Evolutionary conservation across 768 basidiomycete genomes (phyloP).

Genomic region (Termitomyces heimii): DNA sequence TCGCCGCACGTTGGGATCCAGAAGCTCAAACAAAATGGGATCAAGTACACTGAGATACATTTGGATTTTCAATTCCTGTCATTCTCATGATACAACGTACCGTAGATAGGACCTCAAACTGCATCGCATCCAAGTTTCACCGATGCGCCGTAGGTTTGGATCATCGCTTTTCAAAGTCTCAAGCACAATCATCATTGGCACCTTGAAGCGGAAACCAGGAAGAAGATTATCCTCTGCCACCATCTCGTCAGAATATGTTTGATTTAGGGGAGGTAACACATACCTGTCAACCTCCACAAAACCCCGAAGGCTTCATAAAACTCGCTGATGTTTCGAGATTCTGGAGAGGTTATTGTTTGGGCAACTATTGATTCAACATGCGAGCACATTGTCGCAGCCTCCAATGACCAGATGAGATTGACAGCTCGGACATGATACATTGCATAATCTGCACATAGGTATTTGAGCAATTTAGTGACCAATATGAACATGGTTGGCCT

Average conservation of each 20-base stretch:
- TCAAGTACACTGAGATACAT: conserved; percentile 66
- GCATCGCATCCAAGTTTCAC: conserved; percentile 97
- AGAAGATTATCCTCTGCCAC: conserved; percentile 67
- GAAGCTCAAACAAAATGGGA: conserved; percentile 72
- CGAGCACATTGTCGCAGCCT: conserved; percentile 45
- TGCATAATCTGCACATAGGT: conserved; percentile 59
- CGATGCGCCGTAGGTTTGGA: conserved; percentile 66
- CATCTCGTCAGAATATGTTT: not conserved
- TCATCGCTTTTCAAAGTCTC: conserved; percentile 78
- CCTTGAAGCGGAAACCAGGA: conserved; percentile 78
- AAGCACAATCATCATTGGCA: conserved; percentile 84
- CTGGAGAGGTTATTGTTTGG: conserved; percentile 56
- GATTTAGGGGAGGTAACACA: not conserved
- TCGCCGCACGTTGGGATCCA: conserved; percentile 64
- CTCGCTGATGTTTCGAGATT: conserved; percentile 39
- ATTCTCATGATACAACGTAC: conserved; percentile 30
- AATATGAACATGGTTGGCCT: conserved; percentile 52
- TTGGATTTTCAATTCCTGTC: not conserved
- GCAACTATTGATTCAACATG: conserved; percentile 81
- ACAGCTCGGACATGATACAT: conserved; percentile 81
- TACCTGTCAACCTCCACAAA: conserved; percentile 88
- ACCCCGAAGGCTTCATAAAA: conserved; percentile 88
- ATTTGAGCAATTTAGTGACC: conserved; percentile 64
- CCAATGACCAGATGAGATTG: conserved; percentile 76
- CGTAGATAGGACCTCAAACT: conserved; percentile 87